Evolutionary conservation across 2,329 filamentous ascomycete genomes (phyloP).

Genomic region (Beauveria brongniartii): DNA sequence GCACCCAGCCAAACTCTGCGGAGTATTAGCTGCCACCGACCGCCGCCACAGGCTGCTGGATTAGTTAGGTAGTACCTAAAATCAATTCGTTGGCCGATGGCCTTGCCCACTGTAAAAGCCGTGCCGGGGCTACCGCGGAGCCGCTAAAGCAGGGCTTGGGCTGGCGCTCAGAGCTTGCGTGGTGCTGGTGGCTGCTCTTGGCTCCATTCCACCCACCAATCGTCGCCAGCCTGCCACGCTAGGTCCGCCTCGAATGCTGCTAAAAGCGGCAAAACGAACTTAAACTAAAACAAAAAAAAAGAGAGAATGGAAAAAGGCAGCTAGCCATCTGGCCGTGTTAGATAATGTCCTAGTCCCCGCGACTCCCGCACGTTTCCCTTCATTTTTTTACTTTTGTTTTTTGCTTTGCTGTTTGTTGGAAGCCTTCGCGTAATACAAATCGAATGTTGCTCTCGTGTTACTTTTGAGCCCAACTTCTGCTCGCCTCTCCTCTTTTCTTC

Average conservation of each 20-base stretch:
- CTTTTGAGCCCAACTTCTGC: neutral
- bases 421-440: neutral
- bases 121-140: neutral
- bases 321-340: too few relatives aligned
- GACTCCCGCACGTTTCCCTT: neutral
- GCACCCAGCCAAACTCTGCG: too few relatives aligned
- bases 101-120: too few relatives aligned
- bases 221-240: neutral
- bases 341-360: neutral
- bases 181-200: too few relatives aligned
- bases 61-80: too few relatives aligned
- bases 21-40: too few relatives aligned
- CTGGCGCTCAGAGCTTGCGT: neutral
- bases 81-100: too few relatives aligned
- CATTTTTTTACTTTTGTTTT: neutral
- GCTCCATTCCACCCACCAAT: neutral
- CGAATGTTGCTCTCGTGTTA: neutral
- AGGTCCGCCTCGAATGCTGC: neutral
- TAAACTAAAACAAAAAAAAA: neutral
- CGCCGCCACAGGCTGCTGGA: too few relatives aligned
- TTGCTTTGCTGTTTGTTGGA: neutral
- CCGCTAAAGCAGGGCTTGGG: neutral
- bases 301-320: too few relatives aligned
- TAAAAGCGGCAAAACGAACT: neutral
- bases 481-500: neutral